Evolutionary conservation across 2,329 filamentous ascomycete species (phyloP), one percentile per base, ranked within the genome.

Genomic region (Pseudogymnoascus sp.): DNA sequence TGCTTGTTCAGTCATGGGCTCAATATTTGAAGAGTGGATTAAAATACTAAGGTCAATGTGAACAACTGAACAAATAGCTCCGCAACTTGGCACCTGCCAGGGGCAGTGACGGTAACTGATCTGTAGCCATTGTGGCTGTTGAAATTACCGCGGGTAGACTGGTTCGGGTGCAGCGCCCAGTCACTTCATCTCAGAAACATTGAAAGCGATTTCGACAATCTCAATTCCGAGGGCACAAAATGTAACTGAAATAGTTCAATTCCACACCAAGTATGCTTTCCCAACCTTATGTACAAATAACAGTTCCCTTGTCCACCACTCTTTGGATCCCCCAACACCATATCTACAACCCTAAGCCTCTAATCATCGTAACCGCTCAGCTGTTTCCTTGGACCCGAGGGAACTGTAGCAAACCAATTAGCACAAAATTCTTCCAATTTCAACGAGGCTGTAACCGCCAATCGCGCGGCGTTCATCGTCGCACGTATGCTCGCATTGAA

Each of bases 351-450:
- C 17, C 26, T 29, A 31, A 38, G 17, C 17, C 61, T 35, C 65
- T 71, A 66, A 71, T 88, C 85, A 70, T 85, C 85, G 73, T 85
- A 88, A 64, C 83, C 85, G 50, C 76, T 80, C 67, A 88, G 69
- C 67, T 79, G 77, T 77, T 87, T 86, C 72, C 85, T 80, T 60
- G 84, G 83, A 9, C 81, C 82, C 11, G 77, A 69, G 13, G 85
- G 85, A 62, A 87, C 84, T 87, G 67, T 63, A 63, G 11, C 37
- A 17, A 29, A 63, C 59, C 60, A 64, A 66, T 73, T 67, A 73
- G 70, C 66, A 44, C 46, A 10, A 26, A 15, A 21, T 21, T 26
- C 17, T 44, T 63, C 17, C 7, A 21, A 38, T 26, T 37, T 11
- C 13, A 63, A 33, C n/a, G 19, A 21, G 37, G 11, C 33, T 15